Base-by-base conservation (phyloP, 345 rosid genomes). In the Draba incana region DNA sequence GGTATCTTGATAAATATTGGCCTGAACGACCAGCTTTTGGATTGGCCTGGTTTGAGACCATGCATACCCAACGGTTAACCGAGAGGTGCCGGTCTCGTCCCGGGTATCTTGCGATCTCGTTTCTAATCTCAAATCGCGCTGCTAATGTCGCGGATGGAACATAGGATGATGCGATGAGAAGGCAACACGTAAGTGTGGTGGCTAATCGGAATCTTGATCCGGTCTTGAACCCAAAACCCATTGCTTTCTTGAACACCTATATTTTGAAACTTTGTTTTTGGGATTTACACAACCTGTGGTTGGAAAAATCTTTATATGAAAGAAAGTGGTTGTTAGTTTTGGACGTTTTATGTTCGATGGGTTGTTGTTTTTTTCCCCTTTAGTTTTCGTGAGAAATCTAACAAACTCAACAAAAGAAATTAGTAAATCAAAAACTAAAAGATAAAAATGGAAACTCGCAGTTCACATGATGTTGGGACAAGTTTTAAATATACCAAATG, bases 1-100 rank as follows among this genome's bases (percentile, higher is more conserved):
- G 78, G 74, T 68, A 75, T 47, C 70, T 75, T 68, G 53, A 68
- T 15, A 57, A 48, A 68, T 8, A 75, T 6, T n/a, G 78, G 65
- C 33, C 13, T 68, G 74, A 75, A 75, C 1, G 69, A 68, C 78
- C 78, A 75, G 78, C 74, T 54, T 62, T 62, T 75, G 64, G 74
- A 47, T 20, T 75, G 27, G 2, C 65, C 66, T 0, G 78, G 78
- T 24, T 9, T 8, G 5, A 75, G 58, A 13, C 1, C 0, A 11
- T 75, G 74, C 55, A 1, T 23, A 31, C 74, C 78, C 3, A 75
- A 20, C 78, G 68, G 5, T 47, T 0, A 41, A 68, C 0, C 25
- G 41, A 0, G 47, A 75, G 65, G 28, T 13, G 30, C 10, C 55
- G 16, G 70, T 62, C 6, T 11, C 78, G 70, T 41, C 78, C 78